Evolutionary conservation across 2,329 filamentous ascomycete genomes (phyloP).

Genomic region (Penicillium sp.): DNA sequence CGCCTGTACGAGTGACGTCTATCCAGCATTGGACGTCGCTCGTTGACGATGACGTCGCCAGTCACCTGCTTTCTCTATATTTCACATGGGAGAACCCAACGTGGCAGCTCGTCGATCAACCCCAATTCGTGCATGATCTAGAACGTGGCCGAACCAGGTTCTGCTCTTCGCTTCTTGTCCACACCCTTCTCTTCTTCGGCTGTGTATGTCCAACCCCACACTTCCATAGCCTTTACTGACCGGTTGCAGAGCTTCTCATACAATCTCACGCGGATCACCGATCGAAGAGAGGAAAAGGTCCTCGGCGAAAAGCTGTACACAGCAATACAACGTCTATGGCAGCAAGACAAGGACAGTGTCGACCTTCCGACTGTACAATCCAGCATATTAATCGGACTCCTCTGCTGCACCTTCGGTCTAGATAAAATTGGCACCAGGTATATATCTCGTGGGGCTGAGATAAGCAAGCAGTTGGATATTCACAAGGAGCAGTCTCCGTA

Average conservation of each 20-base stretch:
- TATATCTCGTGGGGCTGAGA: constrained; percentile 27
- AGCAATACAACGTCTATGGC: constrained; percentile 29
- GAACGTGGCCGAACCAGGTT: constrained; percentile 22
- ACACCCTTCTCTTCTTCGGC: constrained; percentile 29
- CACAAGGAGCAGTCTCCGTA: constrained; percentile 19
- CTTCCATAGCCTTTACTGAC: constrained; percentile 6
- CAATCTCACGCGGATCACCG: constrained; percentile 27
- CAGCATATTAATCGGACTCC: constrained; percentile 29
- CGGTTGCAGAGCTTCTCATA: constrained; percentile 29
- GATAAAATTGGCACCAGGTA: constrained; percentile 30
- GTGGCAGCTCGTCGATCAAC: constrained; percentile 30
- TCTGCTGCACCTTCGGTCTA: constrained; percentile 32
- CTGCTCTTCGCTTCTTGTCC: constrained; percentile 28
- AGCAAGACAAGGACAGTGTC: constrained; percentile 17
- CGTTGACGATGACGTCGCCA: constrained; percentile 27
- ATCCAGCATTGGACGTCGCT: constrained; percentile 29
- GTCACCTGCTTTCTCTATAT: constrained; percentile 30
- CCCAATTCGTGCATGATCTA: constrained; percentile 27
- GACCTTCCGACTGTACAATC: constrained; percentile 27
- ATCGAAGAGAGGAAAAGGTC: constrained; percentile 29
- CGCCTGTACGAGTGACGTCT: constrained; percentile 21
- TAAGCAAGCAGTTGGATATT: constrained; percentile 18
- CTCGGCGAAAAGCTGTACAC: constrained; percentile 28
- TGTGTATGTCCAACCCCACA: constrained; percentile 23
- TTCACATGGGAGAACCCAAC: constrained; percentile 33